Evolutionary conservation across 495 filamentous ascomycete genomes (phyloP).

Genomic region (Annulohypoxylon moriforme): DNA sequence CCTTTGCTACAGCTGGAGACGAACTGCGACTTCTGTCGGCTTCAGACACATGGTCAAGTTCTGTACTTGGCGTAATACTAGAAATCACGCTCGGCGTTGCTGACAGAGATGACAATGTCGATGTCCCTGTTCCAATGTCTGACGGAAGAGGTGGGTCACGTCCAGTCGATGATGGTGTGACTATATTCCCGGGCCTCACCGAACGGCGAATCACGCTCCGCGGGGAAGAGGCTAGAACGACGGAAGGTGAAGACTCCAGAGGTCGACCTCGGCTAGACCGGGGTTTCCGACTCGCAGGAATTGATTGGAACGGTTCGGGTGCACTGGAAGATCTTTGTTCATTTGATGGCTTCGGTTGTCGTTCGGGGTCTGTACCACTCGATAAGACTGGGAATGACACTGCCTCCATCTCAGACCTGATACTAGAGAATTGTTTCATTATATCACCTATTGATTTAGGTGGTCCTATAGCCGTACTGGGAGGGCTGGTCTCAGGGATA

Average conservation of each 20-base stretch:
- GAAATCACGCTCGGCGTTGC: slow-evolving; percentile 52
- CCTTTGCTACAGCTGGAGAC: slow-evolving; percentile 48
- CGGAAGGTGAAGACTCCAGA: slow-evolving; percentile 33
- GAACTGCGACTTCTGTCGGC: slow-evolving; percentile 35
- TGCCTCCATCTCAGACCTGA: slow-evolving; percentile 27
- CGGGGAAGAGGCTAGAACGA: slow-evolving; percentile 42
- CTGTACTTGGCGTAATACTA: slow-evolving; percentile 43
- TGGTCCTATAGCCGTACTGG: slow-evolving; percentile 30
- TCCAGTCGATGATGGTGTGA: slow-evolving; percentile 33
- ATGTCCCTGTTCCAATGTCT: slow-evolving; percentile 37
- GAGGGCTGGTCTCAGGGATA: slow-evolving; percentile 57
- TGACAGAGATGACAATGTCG: slow-evolving; percentile 50
- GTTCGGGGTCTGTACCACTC: not conserved
- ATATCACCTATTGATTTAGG: slow-evolving; percentile 36
- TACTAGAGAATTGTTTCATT: slow-evolving; percentile 35
- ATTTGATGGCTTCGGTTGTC: slow-evolving; percentile 6
- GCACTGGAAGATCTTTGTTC: slow-evolving; percentile 15
- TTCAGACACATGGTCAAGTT: slow-evolving; percentile 21
- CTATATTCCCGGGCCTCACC: slow-evolving; percentile 19
- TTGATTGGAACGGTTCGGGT: slow-evolving; percentile 26
- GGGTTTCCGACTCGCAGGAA: not conserved
- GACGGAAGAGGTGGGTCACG: slow-evolving; percentile 25
- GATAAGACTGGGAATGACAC: slow-evolving; percentile 36
- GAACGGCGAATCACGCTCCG: slow-evolving; percentile 26
- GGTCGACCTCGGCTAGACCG: slow-evolving; percentile 12